These are phyloP conservation scores for Ceratocystiopsis sp. DNA, from an alignment of 2,329 filamentous ascomycete species.

Conservation along the genomic window DNA sequence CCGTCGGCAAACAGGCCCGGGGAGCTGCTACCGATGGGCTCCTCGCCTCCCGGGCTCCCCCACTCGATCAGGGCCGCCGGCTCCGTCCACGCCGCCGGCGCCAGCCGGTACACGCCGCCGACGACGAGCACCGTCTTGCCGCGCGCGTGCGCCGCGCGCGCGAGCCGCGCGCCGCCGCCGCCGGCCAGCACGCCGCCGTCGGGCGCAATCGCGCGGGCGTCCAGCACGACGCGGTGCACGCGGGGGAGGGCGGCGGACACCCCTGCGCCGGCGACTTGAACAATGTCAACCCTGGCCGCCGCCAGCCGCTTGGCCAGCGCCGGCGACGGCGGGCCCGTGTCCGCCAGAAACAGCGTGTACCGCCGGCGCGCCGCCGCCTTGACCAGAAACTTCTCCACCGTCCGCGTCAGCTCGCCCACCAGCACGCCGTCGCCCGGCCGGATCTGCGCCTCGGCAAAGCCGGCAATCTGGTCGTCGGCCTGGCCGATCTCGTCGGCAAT, in stretches of 20 bases:
- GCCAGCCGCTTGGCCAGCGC: slow-evolving; percentile 62
- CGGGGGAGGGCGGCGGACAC: slow-evolving; percentile 88
- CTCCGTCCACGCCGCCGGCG: slow-evolving; percentile 74
- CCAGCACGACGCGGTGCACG: slow-evolving; percentile 87
- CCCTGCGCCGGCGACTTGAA: slow-evolving; percentile 69
- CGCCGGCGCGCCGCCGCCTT: slow-evolving; percentile 77
- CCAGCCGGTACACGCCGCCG: slow-evolving; percentile 84
- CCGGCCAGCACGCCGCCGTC: slow-evolving; percentile 77
- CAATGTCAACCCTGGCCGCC: slow-evolving; percentile 61
- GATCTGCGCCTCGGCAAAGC: slow-evolving; percentile 78
- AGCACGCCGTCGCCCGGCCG: slow-evolving; percentile 86
- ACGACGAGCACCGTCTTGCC: slow-evolving; percentile 76
- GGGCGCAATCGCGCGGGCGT: slow-evolving; percentile 71
- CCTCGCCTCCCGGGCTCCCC: slow-evolving; percentile 61
- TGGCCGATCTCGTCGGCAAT: slow-evolving; percentile 90
- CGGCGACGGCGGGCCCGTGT: slow-evolving; percentile 24
- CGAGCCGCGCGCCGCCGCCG: slow-evolving; percentile 68
- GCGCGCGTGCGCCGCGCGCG: slow-evolving; percentile 67
- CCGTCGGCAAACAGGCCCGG: slow-evolving; percentile 80
- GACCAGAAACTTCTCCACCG: slow-evolving; percentile 77
- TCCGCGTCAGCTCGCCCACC: slow-evolving; percentile 70
- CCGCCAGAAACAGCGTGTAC: slow-evolving; percentile 74
- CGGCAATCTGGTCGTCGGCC: slow-evolving; percentile 84
- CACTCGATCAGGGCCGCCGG: slow-evolving; percentile 72
- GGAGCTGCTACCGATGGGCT: too few relatives aligned